Percentiles rank a stretch among this genome's conserved stretches.
These are phyloP conservation scores for Globisporangium recalcitrans DNA, from an alignment of 352 stramenopile species.

Conservation along the genomic window DNA sequence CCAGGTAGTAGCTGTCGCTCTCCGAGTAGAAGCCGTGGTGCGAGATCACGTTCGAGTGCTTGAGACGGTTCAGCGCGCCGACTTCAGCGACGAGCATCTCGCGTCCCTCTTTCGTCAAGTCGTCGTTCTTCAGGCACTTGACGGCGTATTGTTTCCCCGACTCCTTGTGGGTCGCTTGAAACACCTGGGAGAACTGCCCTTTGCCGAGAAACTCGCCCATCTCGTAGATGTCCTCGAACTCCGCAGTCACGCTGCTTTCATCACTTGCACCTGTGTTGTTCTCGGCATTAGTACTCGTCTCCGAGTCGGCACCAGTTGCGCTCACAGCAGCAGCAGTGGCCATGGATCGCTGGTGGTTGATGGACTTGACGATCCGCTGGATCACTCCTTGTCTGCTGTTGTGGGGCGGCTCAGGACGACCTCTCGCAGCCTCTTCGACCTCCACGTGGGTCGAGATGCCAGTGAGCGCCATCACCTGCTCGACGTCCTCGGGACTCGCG, in stretches of 20 bases:
- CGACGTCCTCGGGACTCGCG: constrained; percentile 46
- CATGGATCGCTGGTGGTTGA: constrained; percentile 24
- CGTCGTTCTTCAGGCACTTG: constrained; percentile 54
- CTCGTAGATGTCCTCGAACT: constrained; percentile 59
- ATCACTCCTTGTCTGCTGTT: constrained; percentile 22
- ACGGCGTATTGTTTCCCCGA: constrained; percentile 49
- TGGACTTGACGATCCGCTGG: constrained; percentile 28
- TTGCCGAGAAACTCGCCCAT: constrained; percentile 51
- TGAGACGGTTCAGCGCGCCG: constrained; percentile 56
- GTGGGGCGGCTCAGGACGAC: constrained; percentile 2
- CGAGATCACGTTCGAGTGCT: constrained; percentile 77
- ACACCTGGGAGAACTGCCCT: constrained; percentile 62
- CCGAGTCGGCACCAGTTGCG: constrained; percentile 13
- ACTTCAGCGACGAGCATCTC: constrained; percentile 74
- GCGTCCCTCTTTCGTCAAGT: constrained; percentile 38
- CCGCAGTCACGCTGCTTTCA: constrained; percentile 12
- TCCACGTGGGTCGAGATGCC: constrained; percentile 52
- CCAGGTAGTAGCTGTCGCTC: constrained; percentile 70
- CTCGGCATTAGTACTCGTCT: not conserved
- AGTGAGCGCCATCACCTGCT: constrained; percentile 46
- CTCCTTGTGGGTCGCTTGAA: constrained; percentile 38
- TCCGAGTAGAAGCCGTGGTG: constrained; percentile 81
- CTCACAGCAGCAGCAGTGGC: constrained; percentile 14
- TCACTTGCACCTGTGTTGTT: not conserved
- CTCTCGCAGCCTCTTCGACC: constrained; percentile 20